Evolutionary conservation across 306 rosid genomes (phyloP).

Genomic region (Medicago truncatula): MtrunA17r5.0-ANR NC_053048.1:6316001-6316500

Average conservation of each 20-base stretch:
- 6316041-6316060: slow-evolving; percentile 33
- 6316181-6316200: slow-evolving; percentile 18
- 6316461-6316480: neutral
- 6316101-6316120: slow-evolving; percentile 43
- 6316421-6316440: too few species aligned
- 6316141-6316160: slow-evolving; percentile 41
- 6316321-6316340: too few species aligned
- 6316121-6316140: slow-evolving; percentile 29
- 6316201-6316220: neutral
- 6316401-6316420: too few species aligned
- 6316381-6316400: too few species aligned
- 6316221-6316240: too few species aligned
- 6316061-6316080: slow-evolving; percentile 36
- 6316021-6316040: slow-evolving; percentile 32
- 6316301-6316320: too few species aligned
- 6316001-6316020: slow-evolving; percentile 31
- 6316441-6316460: neutral
- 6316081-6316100: slow-evolving; percentile 32
- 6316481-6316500: neutral
- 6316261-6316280: too few species aligned
- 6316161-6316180: slow-evolving; percentile 42
- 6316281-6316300: too few species aligned
- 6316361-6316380: too few species aligned
- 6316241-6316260: too few species aligned
- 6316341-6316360: too few species aligned